Conservation (phyloP, 176 grass and related monocot species). For the Typha latifolia region DNA sequence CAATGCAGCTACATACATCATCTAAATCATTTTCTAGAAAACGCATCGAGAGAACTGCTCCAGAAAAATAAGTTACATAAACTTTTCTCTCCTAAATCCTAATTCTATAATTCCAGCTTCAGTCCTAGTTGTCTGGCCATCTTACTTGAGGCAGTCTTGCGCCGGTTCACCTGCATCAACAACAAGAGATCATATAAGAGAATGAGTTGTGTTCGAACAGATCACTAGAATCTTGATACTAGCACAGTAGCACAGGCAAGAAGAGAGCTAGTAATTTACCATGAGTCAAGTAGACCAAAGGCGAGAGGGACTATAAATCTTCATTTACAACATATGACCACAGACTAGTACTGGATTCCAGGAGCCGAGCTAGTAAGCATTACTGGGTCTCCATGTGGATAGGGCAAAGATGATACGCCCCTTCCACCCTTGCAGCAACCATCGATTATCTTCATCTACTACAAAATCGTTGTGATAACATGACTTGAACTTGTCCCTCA, state of each 20-base stretch:
- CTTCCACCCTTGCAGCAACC: slow-evolving; percentile 95
- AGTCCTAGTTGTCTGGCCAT: too few relatives aligned
- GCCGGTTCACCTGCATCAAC: too few relatives aligned
- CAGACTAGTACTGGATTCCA: background rate
- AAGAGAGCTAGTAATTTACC: background rate
- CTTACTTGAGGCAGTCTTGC: too few relatives aligned
- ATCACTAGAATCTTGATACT: background rate
- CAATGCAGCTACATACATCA: too few relatives aligned
- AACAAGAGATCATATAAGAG: too few relatives aligned
- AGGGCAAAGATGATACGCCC: slow-evolving; percentile 67
- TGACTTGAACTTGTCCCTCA: slow-evolving; percentile 43
- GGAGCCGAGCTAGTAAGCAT: background rate
- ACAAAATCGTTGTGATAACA: slow-evolving; percentile 84
- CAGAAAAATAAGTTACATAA: too few relatives aligned
- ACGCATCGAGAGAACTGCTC: too few relatives aligned
- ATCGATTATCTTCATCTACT: slow-evolving; percentile 62
- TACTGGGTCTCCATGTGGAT: slow-evolving; percentile 62
- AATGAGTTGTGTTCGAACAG: too few relatives aligned
- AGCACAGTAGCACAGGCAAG: background rate
- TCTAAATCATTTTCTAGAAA: too few relatives aligned
- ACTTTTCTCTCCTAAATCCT: too few relatives aligned
- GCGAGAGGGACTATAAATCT: background rate
- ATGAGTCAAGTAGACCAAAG: background rate
- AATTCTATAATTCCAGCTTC: too few relatives aligned
- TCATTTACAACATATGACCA: slow-evolving; percentile 1